Evolutionary conservation across 192 early-diverging fungal species (phyloP).

Genomic region (Coemansia sp.): DNA sequence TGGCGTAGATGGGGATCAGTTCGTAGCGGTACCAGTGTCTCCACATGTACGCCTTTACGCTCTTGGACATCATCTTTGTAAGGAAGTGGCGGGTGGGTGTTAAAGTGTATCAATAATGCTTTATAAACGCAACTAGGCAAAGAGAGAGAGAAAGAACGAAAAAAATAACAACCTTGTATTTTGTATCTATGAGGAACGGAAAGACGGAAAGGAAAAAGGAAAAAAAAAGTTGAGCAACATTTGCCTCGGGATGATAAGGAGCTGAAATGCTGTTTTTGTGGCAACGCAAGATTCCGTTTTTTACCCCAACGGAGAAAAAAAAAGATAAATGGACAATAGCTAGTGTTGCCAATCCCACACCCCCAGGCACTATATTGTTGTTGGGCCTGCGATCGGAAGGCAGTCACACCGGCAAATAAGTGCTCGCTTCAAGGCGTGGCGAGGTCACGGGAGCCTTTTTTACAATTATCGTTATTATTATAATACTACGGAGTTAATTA

Average conservation of each 20-base stretch:
- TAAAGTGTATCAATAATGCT: background rate
- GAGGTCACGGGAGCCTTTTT: too few relatives aligned
- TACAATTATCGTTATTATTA: too few relatives aligned
- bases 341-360: too few relatives aligned
- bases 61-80: slow-evolving; percentile 46
- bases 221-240: slow-evolving; percentile 6
- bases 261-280: too few relatives aligned
- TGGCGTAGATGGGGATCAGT: slow-evolving; percentile 54
- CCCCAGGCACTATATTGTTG: too few relatives aligned
- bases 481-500: too few relatives aligned
- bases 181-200: slow-evolving; percentile 7
- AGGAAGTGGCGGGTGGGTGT: background rate
- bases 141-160: slow-evolving; percentile 14
- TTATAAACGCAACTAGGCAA: background rate
- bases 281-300: too few relatives aligned
- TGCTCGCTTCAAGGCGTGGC: too few relatives aligned
- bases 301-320: too few relatives aligned
- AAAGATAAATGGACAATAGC: too few relatives aligned
- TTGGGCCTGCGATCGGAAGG: too few relatives aligned
- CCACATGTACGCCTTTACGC: slow-evolving; percentile 50
- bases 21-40: slow-evolving; percentile 56
- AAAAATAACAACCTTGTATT: background rate
- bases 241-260: background rate
- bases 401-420: too few relatives aligned
- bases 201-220: slow-evolving; percentile 14